Conservation (phyloP, 306 rosid species). For the Cucurbita maxima region DNA sequence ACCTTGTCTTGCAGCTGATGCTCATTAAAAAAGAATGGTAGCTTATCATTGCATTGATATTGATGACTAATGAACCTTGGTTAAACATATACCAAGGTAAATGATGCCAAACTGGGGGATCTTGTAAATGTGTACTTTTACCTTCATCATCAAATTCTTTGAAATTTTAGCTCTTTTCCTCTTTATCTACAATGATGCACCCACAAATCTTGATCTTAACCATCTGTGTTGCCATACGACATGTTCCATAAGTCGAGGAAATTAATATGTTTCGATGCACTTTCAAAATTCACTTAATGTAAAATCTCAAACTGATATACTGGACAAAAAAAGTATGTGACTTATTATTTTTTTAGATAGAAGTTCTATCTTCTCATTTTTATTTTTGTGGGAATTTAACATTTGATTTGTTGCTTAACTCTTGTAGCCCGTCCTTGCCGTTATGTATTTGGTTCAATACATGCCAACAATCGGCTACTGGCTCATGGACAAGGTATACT, state of each 20-base stretch:
- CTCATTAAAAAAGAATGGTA: neutral
- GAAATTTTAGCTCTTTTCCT: neutral
- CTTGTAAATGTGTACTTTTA: neutral
- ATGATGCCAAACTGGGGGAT: neutral
- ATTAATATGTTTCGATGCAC: neutral
- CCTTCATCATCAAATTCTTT: neutral
- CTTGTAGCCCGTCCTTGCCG: constrained; percentile 72
- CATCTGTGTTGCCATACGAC: neutral
- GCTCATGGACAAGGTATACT: constrained; percentile 85
- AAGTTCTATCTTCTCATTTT: neutral
- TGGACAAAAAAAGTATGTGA: neutral
- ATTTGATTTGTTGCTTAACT: neutral
- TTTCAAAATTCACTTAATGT: neutral
- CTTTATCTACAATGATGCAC: neutral
- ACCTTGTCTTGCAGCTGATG: neutral
- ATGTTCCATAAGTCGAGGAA: neutral
- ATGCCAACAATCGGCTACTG: constrained; percentile 78
- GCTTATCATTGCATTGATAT: neutral
- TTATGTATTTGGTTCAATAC: constrained; percentile 87
- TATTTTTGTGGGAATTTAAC: neutral
- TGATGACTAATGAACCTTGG: neutral
- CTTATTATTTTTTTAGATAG: neutral
- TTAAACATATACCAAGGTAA: neutral
- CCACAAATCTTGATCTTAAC: neutral
- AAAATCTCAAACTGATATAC: neutral